Evolutionary conservation across 1,139 yeast species (phyloP), one percentile per base, ranked within the genome.

Genomic region (Saccharomyces uvarum): DNA sequence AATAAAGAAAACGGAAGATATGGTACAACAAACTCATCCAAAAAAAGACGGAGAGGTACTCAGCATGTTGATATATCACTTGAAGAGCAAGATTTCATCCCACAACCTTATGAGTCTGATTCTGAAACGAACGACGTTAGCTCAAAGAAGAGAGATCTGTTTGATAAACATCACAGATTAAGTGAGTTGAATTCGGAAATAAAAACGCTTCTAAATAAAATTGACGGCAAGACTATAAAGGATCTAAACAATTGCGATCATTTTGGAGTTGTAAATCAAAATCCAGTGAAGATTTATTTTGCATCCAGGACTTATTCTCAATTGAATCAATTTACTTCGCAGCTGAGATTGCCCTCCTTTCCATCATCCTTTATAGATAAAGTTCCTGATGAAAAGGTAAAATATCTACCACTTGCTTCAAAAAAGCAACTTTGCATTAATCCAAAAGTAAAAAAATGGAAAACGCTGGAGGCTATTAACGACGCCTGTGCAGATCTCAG

Each of bases 231-330:
- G 38, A 56, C 55, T 31, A 16, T 59, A 16, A 51, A 50, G 19
- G 54, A 51, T 28, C 55, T 47, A 3, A 56, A 54, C 21, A 26
- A 49, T 4, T 26, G 31, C 6, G 48, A 49, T 38, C 29, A 48
- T 8, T 44, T 27, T 46, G 52, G 47, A 11, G 50, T 55, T 8
- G 60, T 57, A 5, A 49, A 58, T 44, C 70, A 72, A 27, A 78
- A 79, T 49, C 78, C 80, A 1, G 64, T 76, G 0, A 82, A 82
- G 61, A 77, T 85, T 2, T 80, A 73, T 61, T 90, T 84, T 65
- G 78, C 96, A 0, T 89, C 97, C 1, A 75, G 99, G 68, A 91
- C 99, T 0, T 98, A 91, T 65, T 88, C 97, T 0, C 99, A 91
- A 66, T 73, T 91, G 54, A 77, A 77, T 51, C 99, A 91, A 64